These are phyloP conservation scores for Mariannaea sp. DNA, from an alignment of 2,329 filamentous ascomycete species.

Conservation along the genomic window DNA sequence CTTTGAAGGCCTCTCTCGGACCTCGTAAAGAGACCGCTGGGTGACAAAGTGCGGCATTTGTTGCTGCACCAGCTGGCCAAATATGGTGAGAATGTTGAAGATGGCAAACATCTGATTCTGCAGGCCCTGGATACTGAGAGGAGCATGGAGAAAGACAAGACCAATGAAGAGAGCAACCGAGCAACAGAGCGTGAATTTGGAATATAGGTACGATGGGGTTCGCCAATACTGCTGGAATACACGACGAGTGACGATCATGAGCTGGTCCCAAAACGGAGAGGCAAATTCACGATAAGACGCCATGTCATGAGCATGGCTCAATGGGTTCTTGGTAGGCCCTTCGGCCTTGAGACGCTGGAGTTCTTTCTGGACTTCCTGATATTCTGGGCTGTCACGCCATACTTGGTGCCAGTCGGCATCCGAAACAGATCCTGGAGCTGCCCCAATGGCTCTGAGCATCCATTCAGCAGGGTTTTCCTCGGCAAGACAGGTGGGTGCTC, in stretches of 20 bases:
- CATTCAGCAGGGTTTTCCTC: slow-evolving; percentile 36
- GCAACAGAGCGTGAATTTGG: slow-evolving; percentile 73
- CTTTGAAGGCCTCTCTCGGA: slow-evolving; percentile 81
- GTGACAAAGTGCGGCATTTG: slow-evolving; percentile 86
- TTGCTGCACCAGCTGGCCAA: slow-evolving; percentile 76
- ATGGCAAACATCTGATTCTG: slow-evolving; percentile 87
- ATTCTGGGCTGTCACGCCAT: slow-evolving; percentile 50
- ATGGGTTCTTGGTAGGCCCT: slow-evolving; percentile 49
- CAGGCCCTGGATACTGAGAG: slow-evolving; percentile 74
- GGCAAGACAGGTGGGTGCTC: slow-evolving; percentile 24
- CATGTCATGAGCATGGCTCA: slow-evolving; percentile 39
- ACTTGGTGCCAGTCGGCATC: slow-evolving; percentile 34
- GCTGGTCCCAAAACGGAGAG: slow-evolving; percentile 70
- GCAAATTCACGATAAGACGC: slow-evolving; percentile 75
- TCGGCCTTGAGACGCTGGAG: slow-evolving; percentile 58
- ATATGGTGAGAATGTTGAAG: slow-evolving; percentile 82
- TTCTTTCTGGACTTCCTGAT: slow-evolving; percentile 54
- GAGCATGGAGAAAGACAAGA: slow-evolving; percentile 76
- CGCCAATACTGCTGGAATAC: slow-evolving; percentile 94
- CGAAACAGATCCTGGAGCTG: slow-evolving; percentile 30
- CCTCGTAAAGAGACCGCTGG: slow-evolving; percentile 81
- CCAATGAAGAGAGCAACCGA: slow-evolving; percentile 75
- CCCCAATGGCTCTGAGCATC: slow-evolving; percentile 37
- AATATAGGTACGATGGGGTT: slow-evolving; percentile 86
- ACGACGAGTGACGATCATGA: slow-evolving; percentile 68